A percentile compares a stretch with the other conserved stretches of the same genome.
Evolutionary conservation across 371 early-diverging fungal genomes (phyloP).

Genomic region (Mortierella sp.): DNA sequence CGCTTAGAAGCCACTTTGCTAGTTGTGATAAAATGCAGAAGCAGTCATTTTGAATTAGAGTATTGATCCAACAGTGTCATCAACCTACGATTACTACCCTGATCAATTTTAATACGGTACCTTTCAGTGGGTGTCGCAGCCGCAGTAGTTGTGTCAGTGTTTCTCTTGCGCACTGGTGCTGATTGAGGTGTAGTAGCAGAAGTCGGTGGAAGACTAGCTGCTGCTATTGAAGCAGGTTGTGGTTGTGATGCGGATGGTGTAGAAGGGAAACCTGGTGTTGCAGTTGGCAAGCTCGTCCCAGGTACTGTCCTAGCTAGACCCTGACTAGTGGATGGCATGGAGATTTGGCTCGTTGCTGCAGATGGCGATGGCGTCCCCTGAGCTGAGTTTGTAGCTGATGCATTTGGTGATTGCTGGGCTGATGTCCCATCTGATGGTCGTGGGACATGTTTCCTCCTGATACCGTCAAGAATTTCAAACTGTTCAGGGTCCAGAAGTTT

Average conservation of each 20-base stretch:
- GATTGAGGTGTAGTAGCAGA: constrained; percentile 14
- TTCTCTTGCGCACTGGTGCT: constrained; percentile 47
- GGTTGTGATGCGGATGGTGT: neutral
- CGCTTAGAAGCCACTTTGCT: constrained; percentile 34
- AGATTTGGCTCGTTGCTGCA: neutral
- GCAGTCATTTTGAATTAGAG: neutral
- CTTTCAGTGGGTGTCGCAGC: constrained; percentile 31
- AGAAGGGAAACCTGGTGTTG: neutral
- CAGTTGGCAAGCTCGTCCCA: neutral
- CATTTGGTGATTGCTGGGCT: neutral
- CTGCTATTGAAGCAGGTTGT: constrained; percentile 1
- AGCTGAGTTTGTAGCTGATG: constrained; percentile 1
- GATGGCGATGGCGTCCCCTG: constrained; percentile 5
- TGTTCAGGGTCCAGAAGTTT: constrained; percentile 42
- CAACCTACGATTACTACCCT: neutral
- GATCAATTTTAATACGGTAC: neutral
- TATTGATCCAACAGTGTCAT: neutral
- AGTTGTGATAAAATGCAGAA: neutral
- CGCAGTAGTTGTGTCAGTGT: constrained; percentile 23
- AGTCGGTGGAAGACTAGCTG: constrained; percentile 15
- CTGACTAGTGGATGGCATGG: neutral
- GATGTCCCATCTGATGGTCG: constrained; percentile 1
- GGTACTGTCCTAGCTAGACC: neutral
- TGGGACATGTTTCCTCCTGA: constrained; percentile 35
- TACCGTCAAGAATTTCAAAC: constrained; percentile 45